phyloP scores from a whole-genome alignment of 2,329 filamentous ascomycete species.

The Alternaria panax region DNA sequence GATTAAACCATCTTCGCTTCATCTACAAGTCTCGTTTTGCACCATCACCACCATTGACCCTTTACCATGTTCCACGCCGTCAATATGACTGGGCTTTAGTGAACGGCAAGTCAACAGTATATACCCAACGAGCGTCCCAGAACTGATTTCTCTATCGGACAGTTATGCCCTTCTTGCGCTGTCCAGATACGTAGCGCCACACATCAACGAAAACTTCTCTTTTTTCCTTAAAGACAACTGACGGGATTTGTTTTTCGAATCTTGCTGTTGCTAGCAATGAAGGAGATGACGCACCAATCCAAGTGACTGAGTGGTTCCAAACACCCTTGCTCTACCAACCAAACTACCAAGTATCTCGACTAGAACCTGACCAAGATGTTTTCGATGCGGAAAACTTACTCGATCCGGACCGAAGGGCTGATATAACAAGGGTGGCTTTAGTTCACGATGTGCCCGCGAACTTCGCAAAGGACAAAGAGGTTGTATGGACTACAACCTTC shows the following conservation, averaged over 20 bases:
- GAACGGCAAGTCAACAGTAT: neutral
- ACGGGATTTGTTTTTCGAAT: neutral
- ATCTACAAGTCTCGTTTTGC: no score
- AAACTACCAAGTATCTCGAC: neutral
- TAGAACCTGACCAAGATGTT: neutral
- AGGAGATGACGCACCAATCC: neutral
- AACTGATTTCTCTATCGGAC: neutral
- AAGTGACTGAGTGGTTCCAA: no score
- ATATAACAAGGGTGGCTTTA: no score
- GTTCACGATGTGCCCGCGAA: no score
- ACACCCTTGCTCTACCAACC: neutral
- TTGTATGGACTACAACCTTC: no score
- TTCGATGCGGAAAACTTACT: neutral
- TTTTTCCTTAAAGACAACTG: neutral
- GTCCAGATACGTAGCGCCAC: neutral
- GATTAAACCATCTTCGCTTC: no score
- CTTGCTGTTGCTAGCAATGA: neutral
- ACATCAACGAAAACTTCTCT: neutral
- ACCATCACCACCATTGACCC: no score
- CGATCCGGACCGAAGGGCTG: no score
- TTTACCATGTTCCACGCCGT: no score
- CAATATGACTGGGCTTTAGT: neutral
- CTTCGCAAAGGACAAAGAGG: no score
- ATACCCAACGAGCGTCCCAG: no score
- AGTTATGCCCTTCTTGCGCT: constrained; percentile 4